Conservation (phyloP, 2,329 filamentous ascomycete genomes). For the Aspergillus hiratsukae region DNA sequence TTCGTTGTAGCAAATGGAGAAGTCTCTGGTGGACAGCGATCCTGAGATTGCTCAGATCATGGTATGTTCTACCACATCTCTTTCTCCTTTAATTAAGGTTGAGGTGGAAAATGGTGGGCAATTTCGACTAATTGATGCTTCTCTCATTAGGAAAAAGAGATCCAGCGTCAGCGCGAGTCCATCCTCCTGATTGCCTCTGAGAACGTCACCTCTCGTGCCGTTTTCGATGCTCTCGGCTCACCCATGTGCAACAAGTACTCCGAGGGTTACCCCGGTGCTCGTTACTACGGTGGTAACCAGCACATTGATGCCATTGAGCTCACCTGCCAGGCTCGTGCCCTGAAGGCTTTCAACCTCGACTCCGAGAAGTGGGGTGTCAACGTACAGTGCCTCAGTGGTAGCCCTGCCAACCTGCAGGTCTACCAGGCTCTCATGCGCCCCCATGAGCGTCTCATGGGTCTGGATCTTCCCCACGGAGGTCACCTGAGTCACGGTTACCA, state of each 20-base stretch:
- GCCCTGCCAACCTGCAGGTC: conserved; percentile 94
- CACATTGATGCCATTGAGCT: conserved; percentile 96
- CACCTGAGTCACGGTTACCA: conserved; percentile 97
- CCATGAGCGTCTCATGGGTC: conserved; percentile 93
- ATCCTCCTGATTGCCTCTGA: conserved; percentile 98
- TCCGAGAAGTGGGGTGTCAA: conserved; percentile 95
- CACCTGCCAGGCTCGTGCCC: conserved; percentile 89
- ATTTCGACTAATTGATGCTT: conserved; percentile 26
- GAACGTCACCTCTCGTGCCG: conserved; percentile 97
- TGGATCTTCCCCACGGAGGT: conserved; percentile 93
- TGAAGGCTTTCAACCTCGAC: conserved; percentile 85
- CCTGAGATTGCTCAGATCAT: conserved; percentile 95
- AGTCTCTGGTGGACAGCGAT: conserved; percentile 84
- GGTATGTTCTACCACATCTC: conserved; percentile 53
- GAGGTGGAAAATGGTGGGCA: not conserved
- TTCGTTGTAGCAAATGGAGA: conserved; percentile 78
- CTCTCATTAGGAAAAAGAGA: conserved; percentile 69
- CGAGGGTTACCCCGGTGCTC: conserved; percentile 94
- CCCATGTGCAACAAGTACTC: conserved; percentile 99
- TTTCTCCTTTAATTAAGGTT: not conserved
- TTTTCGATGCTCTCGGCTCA: conserved; percentile 93
- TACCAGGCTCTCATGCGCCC: conserved; percentile 93
- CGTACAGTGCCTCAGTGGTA: conserved; percentile 88
- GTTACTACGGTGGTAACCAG: conserved; percentile 99
- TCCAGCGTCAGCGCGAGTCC: conserved; percentile 95